Conservation (phyloP, 768 basidiomycete species). For the Rubroboletus pulcherrimus region DNA sequence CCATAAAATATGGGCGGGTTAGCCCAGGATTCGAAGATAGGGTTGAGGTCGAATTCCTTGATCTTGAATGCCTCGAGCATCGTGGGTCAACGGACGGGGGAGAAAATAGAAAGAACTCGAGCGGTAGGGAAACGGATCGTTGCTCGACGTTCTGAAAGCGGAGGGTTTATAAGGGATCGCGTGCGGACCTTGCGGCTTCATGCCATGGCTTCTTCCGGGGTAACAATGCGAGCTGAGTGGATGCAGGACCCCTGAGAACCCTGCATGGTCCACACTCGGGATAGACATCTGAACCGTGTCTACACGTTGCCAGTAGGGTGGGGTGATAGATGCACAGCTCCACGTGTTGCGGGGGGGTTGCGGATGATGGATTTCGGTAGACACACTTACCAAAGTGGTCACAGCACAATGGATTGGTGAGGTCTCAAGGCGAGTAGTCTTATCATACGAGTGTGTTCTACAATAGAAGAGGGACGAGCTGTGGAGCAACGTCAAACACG, state of each 20-base stretch:
- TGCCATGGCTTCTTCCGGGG: constrained; percentile 20
- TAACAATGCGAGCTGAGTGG: constrained; percentile 19
- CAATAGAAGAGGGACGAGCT: not conserved
- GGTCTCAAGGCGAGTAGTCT: not conserved
- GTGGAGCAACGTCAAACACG: not conserved
- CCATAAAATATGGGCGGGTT: constrained; percentile 66
- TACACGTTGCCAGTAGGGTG: constrained; percentile 13
- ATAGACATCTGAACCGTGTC: constrained; percentile 1
- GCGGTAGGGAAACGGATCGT: constrained; percentile 16
- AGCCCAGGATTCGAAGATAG: constrained; percentile 61
- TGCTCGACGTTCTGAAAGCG: constrained; percentile 8
- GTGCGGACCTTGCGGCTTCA: constrained; percentile 27
- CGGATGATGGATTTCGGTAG: not conserved
- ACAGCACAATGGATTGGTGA: not conserved
- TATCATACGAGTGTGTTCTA: not conserved
- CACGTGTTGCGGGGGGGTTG: constrained; percentile 15
- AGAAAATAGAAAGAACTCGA: not conserved
- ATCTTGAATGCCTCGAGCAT: constrained; percentile 79
- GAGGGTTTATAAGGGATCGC: constrained; percentile 27
- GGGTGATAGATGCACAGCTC: constrained; percentile 12
- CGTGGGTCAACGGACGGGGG: constrained; percentile 1
- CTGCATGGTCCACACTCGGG: constrained; percentile 7
- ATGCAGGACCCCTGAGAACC: constrained; percentile 18
- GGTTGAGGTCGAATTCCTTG: constrained; percentile 72
- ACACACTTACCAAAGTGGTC: constrained; percentile 6